A percentile compares a stretch with the other conserved stretches of the same genome.
Evolutionary conservation across 2,329 filamentous ascomycete genomes (phyloP).

Genomic region (Colletotrichum lupini): DNA sequence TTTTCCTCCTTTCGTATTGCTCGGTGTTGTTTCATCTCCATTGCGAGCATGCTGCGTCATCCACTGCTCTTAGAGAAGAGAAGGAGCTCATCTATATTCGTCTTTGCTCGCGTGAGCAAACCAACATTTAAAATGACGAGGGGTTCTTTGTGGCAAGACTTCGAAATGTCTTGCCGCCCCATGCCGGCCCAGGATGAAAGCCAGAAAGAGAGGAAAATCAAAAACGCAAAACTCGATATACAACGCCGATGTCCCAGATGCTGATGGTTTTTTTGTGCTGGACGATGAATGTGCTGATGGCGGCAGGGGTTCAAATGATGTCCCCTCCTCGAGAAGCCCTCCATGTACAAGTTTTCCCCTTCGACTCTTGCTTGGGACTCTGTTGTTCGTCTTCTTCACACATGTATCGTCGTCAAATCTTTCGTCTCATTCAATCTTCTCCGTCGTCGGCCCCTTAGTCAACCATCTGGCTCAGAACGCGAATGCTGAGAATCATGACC

Average conservation of each 20-base stretch:
- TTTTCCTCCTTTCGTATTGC: background rate
- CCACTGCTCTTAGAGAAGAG: background rate
- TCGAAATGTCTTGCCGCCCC: slow-evolving; percentile 1
- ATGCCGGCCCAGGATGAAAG: slow-evolving; percentile 26
- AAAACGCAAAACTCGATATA: slow-evolving; percentile 25
- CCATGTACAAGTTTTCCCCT: slow-evolving; percentile 18
- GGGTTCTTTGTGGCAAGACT: background rate
- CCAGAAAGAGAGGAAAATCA: slow-evolving; percentile 12
- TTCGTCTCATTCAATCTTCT: background rate
- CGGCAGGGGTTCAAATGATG: background rate
- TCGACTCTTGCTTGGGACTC: background rate
- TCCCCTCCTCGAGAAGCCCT: background rate
- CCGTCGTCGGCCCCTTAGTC: slow-evolving; percentile 20
- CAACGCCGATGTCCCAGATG: slow-evolving; percentile 34
- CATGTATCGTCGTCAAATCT: background rate
- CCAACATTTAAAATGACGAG: slow-evolving; percentile 32
- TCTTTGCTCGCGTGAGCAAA: slow-evolving; percentile 19
- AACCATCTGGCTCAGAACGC: slow-evolving; percentile 74
- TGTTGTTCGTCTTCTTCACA: slow-evolving; percentile 19
- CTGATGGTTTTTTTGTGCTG: slow-evolving; percentile 23
- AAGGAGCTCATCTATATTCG: slow-evolving; percentile 16
- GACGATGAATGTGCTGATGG: slow-evolving; percentile 22
- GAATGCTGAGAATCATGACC: slow-evolving; percentile 96
- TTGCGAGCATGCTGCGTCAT: background rate
- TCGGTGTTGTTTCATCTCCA: background rate